phyloP scores from a whole-genome alignment of 2,329 filamentous ascomycete species.

The Venturia nashicola region DNA sequence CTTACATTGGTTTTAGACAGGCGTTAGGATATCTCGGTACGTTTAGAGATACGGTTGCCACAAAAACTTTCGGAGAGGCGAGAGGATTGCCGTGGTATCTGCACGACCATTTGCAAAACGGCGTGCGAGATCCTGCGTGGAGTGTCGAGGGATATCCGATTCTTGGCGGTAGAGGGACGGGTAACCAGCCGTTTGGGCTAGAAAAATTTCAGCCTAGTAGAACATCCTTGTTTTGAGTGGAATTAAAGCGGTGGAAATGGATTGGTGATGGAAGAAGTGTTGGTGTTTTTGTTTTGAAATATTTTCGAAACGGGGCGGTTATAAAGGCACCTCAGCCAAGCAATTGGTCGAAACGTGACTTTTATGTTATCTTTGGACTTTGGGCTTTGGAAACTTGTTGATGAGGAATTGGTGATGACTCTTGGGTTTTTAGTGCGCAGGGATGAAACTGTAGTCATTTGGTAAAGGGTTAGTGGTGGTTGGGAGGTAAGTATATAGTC shows the following conservation, averaged over 20 bases:
- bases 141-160: not conserved
- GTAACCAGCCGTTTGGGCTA: not conserved
- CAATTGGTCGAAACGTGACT: not conserved
- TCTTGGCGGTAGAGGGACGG: not conserved
- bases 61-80: not conserved
- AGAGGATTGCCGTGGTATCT: not conserved
- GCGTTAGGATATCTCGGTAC: not conserved
- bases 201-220: not conserved
- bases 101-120: not conserved
- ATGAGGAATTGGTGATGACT: not conserved
- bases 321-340: not conserved
- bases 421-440: not conserved
- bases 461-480: not conserved
- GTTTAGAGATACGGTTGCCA: not conserved
- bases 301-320: not conserved
- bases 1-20: not conserved
- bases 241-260: not conserved
- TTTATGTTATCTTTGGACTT: not conserved
- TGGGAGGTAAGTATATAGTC: not conserved
- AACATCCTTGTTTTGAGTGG: not conserved
- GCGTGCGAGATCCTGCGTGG: not conserved
- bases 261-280: not conserved
- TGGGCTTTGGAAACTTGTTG: not conserved
- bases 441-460: not conserved
- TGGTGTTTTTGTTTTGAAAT: not conserved